Conservation (phyloP, 106 monocot species). For the Dioscorea zingiberensis region DNA sequence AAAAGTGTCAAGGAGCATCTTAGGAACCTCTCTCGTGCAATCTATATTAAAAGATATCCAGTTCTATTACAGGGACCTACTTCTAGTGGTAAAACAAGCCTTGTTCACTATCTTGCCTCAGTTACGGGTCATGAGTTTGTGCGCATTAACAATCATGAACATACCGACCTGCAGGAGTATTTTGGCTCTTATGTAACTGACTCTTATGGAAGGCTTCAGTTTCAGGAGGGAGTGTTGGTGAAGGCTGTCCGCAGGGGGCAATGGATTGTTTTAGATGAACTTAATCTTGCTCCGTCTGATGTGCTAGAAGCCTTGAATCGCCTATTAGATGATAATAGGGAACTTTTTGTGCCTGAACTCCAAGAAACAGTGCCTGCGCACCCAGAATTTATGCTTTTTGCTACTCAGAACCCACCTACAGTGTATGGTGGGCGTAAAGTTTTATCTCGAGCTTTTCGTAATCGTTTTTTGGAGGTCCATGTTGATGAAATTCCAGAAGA, state of each 20-base stretch:
- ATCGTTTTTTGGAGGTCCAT: constrained; percentile 92
- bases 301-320: constrained; percentile 91
- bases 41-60: constrained; percentile 85
- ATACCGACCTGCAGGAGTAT: constrained; percentile 97
- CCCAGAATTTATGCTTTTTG: constrained; percentile 96
- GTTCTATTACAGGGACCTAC: constrained; percentile 98
- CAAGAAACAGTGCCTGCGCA: constrained; percentile 82
- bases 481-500: constrained; percentile 98
- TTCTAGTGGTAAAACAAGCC: constrained; percentile 98
- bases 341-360: constrained; percentile 86
- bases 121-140: constrained; percentile 86
- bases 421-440: constrained; percentile 92
- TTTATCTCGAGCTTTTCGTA: constrained; percentile 95
- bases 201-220: constrained; percentile 69
- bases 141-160: constrained; percentile 98
- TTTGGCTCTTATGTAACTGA: constrained; percentile 84
- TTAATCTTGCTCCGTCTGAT: constrained; percentile 98
- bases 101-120: constrained; percentile 77
- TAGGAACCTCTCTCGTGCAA: constrained; percentile 81
- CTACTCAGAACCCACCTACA: constrained; percentile 92
- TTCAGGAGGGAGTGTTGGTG: constrained; percentile 91
- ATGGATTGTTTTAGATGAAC: constrained; percentile 96
- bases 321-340: constrained; percentile 89
- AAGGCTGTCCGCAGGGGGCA: constrained; percentile 86
- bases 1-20: constrained; percentile 71